A percentile compares a stretch with the other conserved stretches of the same genome.
Evolutionary conservation across 768 basidiomycete genomes (phyloP).

Genomic region (Tricholoma furcatifolium): DNA sequence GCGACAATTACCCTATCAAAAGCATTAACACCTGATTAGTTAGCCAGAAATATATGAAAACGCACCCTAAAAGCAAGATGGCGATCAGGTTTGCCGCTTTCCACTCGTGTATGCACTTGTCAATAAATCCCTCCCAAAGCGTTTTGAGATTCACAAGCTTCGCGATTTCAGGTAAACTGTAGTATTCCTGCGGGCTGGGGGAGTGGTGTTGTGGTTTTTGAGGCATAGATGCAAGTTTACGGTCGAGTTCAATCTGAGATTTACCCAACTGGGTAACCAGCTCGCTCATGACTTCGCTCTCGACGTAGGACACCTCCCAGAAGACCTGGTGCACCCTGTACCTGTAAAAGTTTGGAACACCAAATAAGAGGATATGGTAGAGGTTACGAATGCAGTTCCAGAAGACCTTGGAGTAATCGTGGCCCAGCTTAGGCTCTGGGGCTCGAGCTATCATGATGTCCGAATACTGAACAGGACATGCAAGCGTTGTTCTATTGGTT

Average conservation of each 20-base stretch:
- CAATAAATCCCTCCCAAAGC: constrained; percentile 72
- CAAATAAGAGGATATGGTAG: not conserved
- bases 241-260: not conserved
- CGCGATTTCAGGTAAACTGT: not conserved
- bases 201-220: too few relatives aligned
- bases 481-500: too few relatives aligned
- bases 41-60: not conserved
- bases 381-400: not conserved
- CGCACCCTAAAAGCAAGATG: constrained; percentile 51
- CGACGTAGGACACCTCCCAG: not conserved
- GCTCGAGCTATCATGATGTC: too few relatives aligned
- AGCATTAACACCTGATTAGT: not conserved
- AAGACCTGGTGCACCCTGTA: not conserved
- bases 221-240: too few relatives aligned
- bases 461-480: too few relatives aligned
- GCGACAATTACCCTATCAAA: constrained; percentile 59
- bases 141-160: not conserved
- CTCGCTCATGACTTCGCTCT: not conserved
- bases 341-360: not conserved
- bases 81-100: constrained; percentile 74
- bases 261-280: not conserved
- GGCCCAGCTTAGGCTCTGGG: too few relatives aligned
- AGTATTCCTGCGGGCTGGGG: too few relatives aligned
- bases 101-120: constrained; percentile 66
- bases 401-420: too few relatives aligned